Evolutionary conservation across 345 rosid species (phyloP), one percentile per base, ranked within the genome.

Genomic region (Hibiscus tridactylites): DNA sequence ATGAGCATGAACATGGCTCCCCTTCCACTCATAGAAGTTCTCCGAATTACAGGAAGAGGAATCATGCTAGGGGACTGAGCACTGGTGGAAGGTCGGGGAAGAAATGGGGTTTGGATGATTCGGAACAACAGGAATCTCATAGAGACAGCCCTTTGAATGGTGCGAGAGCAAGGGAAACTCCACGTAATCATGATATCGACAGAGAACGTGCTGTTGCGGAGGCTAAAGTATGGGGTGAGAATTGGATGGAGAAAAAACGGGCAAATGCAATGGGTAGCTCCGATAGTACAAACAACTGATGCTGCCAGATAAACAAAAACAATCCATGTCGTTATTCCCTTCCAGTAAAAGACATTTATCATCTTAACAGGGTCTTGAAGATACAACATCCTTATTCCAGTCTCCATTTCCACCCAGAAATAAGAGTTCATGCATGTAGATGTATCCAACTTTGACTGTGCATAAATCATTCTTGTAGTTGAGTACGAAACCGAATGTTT

Each of bases 161-260:
- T 26, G 86, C 88, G 54, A 86, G 93, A 79, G 74, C 78, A 74
- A 88, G 93, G 82, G 91, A 88, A 67, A 80, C 87, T 44, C 90
- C 90, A 17, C 82, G 92, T 79, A 90, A 90, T 61, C 82, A 93
- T 4, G 97, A 85, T 84, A 83, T 91, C 42, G 97, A 94, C 79
- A 88, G 98, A 79, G 96, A 94, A 79, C 84, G 97, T 6, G 98
- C 98, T 3, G 98, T 94, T 11, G 98, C 97, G 0, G 97, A 85
- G 70, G 98, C 98, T 0, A 94, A 91, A 75, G 97, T 94, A 56
- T 94, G 98, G 98, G 98, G 98, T 29, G 97, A 94, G 84, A 91
- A 94, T 76, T 91, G 90, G 97, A 85, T 97, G 72, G 97, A 90
- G 79, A 90, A 81, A 76, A 94, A 91, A 77, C 80, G 91, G 44